phyloP scores from a whole-genome alignment of 805 yeast species.

The Torulaspora maleeae region DNA sequence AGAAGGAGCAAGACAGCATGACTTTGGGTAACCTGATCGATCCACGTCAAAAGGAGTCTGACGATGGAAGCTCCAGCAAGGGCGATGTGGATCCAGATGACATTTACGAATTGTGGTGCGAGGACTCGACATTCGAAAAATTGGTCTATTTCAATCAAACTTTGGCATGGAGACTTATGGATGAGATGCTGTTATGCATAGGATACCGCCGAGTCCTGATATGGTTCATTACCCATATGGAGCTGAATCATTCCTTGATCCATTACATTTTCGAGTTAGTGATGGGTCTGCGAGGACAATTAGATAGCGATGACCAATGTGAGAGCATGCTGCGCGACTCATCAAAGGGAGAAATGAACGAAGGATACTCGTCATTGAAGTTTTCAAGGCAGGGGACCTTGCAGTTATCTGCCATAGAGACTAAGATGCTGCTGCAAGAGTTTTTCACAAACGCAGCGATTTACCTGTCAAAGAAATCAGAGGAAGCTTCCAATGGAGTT shows the following conservation, averaged over 20 bases:
- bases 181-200: constrained; percentile 65
- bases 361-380: constrained; percentile 9
- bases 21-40: constrained; percentile 19
- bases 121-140: constrained; percentile 46
- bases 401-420: constrained; percentile 53
- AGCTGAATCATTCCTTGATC: constrained; percentile 50
- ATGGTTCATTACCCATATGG: constrained; percentile 63
- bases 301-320: neutral
- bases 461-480: constrained; percentile 38
- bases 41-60: constrained; percentile 18
- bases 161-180: constrained; percentile 52
- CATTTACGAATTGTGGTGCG: constrained; percentile 45
- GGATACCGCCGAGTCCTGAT: constrained; percentile 61
- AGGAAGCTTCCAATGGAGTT: constrained; percentile 21
- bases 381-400: constrained; percentile 58
- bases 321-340: constrained; percentile 6
- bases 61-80: constrained; percentile 19
- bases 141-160: constrained; percentile 49
- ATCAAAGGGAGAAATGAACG: constrained; percentile 4
- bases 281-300: constrained; percentile 51
- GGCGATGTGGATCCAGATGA: constrained; percentile 44
- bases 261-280: constrained; percentile 61
- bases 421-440: constrained; percentile 64
- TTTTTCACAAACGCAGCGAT: constrained; percentile 55
- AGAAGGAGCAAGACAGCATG: constrained; percentile 39